These are phyloP conservation scores for Chalara sp. DNA, from an alignment of 2,329 filamentous ascomycete species.

Conservation along the genomic window DNA sequence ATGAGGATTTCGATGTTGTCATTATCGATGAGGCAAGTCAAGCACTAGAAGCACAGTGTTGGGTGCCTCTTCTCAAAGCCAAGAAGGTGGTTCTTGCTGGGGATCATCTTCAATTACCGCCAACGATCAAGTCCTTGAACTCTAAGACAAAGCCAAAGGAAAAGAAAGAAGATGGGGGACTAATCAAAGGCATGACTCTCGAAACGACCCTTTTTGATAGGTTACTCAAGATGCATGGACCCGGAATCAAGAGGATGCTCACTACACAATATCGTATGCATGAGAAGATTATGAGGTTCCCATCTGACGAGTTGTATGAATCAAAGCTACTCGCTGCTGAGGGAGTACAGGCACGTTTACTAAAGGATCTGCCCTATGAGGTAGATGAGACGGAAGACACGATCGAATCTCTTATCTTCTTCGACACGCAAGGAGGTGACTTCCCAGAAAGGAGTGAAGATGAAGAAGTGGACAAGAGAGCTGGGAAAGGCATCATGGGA, in stretches of 20 bases:
- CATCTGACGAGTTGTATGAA: slow-evolving; percentile 83
- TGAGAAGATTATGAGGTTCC: slow-evolving; percentile 89
- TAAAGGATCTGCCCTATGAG: slow-evolving; percentile 71
- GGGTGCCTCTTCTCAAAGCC: slow-evolving; percentile 75
- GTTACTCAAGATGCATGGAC: slow-evolving; percentile 73
- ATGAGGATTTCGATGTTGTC: slow-evolving; percentile 83
- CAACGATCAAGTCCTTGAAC: slow-evolving; percentile 81
- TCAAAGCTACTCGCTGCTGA: slow-evolving; percentile 75
- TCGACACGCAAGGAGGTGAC: slow-evolving; percentile 92
- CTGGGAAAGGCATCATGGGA: slow-evolving; percentile 44
- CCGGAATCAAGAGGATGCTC: slow-evolving; percentile 84
- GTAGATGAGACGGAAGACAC: slow-evolving; percentile 82
- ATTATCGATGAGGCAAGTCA: slow-evolving; percentile 96
- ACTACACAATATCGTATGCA: slow-evolving; percentile 99
- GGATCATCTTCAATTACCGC: slow-evolving; percentile 89
- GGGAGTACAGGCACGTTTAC: slow-evolving; percentile 64
- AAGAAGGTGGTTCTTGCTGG: slow-evolving; percentile 86
- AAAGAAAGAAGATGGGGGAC: slow-evolving; percentile 30
- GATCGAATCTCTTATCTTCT: slow-evolving; percentile 80
- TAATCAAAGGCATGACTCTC: slow-evolving; percentile 53
- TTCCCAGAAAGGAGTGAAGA: slow-evolving; percentile 80
- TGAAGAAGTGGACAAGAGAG: slow-evolving; percentile 45
- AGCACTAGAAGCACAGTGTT: slow-evolving; percentile 92
- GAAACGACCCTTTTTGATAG: slow-evolving; percentile 93
- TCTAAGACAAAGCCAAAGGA: slow-evolving; percentile 33